Evolutionary conservation across 2,329 filamentous ascomycete species (phyloP).

Genomic region (Alternaria metachromatica): DNA sequence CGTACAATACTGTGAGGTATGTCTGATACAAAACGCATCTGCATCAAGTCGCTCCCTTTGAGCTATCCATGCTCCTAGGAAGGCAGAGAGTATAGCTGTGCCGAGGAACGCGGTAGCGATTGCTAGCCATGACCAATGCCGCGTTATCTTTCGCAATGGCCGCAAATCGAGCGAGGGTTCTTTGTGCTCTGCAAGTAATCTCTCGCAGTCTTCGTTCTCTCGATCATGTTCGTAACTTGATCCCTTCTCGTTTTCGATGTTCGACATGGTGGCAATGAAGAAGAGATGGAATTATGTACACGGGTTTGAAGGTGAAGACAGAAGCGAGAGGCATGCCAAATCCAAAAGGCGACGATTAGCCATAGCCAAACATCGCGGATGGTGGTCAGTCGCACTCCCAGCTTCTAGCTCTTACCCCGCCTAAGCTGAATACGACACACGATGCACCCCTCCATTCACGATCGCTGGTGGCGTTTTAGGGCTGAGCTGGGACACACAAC

Average conservation of each 20-base stretch:
- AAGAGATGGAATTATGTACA: background rate
- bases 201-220: background rate
- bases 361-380: background rate
- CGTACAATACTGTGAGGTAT: slow-evolving; percentile 45
- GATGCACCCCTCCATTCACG: slow-evolving; percentile 13
- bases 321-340: background rate
- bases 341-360: background rate
- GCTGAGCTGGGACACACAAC: slow-evolving; percentile 16
- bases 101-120: background rate
- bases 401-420: slow-evolving; percentile 19
- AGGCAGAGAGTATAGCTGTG: slow-evolving; percentile 28
- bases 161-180: background rate
- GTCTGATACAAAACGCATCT: slow-evolving; percentile 36
- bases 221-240: background rate
- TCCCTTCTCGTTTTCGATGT: background rate
- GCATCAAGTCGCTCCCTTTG: slow-evolving; percentile 20
- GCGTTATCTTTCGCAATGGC: background rate
- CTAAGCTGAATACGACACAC: slow-evolving; percentile 20
- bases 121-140: background rate
- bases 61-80: slow-evolving; percentile 30
- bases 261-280: background rate
- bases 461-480: slow-evolving; percentile 23
- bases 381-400: background rate
- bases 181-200: background rate
- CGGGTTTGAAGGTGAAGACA: background rate